Evolutionary conservation across 345 rosid genomes (phyloP).

Genomic region (Gossypium herbaceum): DNA sequence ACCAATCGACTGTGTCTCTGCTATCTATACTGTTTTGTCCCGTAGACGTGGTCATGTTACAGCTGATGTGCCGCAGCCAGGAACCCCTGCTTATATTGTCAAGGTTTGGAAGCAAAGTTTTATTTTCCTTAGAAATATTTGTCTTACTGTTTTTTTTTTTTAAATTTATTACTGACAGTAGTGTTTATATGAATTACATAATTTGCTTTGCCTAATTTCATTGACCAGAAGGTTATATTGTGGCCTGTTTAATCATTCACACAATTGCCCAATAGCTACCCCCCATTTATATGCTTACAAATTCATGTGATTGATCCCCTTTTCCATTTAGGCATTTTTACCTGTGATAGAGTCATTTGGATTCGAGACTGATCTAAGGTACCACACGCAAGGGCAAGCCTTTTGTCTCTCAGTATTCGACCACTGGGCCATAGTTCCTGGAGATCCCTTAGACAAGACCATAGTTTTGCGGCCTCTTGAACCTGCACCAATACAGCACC

Average conservation of each 20-base stretch:
- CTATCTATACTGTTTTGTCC: conserved; percentile 86
- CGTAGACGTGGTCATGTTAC: conserved; percentile 98
- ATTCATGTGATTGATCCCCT: not conserved
- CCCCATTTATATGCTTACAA: not conserved
- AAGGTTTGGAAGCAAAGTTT: conserved; percentile 46
- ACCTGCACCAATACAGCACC: conserved; percentile 78
- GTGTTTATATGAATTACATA: not conserved
- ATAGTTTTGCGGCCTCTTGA: conserved; percentile 72
- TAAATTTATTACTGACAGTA: not conserved
- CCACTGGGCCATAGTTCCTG: conserved; percentile 79
- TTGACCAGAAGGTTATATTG: not conserved
- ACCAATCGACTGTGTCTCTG: conserved; percentile 92
- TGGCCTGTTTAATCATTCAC: not conserved
- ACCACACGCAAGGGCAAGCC: conserved; percentile 78
- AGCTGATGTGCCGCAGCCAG: conserved; percentile 96
- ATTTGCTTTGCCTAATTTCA: not conserved
- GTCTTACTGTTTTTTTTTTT: not conserved
- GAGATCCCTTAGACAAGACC: conserved; percentile 75
- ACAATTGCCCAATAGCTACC: conserved; percentile 4
- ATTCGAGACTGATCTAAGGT: conserved; percentile 76
- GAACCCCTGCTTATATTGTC: conserved; percentile 92
- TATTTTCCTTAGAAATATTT: not conserved
- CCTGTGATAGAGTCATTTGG: conserved; percentile 78
- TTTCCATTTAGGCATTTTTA: conserved; percentile 56
- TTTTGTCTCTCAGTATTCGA: conserved; percentile 59